These are phyloP conservation scores for Schwanniomyces pseudopolymorphus DNA, from an alignment of 805 yeast species.

Conservation along the genomic window DNA sequence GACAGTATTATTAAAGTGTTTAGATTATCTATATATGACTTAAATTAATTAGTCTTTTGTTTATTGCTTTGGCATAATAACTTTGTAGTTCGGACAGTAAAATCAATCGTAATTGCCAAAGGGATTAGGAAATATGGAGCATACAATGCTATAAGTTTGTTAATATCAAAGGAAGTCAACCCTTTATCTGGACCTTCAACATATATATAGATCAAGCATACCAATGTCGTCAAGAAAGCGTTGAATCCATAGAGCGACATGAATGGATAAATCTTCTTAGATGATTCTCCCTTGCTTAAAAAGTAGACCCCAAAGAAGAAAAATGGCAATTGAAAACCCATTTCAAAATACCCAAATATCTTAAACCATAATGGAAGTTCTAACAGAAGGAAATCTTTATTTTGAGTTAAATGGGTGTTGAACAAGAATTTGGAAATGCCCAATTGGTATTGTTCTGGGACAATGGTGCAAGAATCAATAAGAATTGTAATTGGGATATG, in stretches of 20 bases:
- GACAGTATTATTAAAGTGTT: too few relatives aligned
- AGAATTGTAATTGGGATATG: slow-evolving; percentile 77
- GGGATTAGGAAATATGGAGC: slow-evolving; percentile 75
- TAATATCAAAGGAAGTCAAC: slow-evolving; percentile 33
- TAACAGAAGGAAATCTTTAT: slow-evolving; percentile 69
- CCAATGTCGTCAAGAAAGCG: slow-evolving; percentile 76
- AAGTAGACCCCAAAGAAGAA: slow-evolving; percentile 50
- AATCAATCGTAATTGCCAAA: slow-evolving; percentile 51
- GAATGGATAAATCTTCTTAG: slow-evolving; percentile 24
- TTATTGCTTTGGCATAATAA: slow-evolving; percentile 1
- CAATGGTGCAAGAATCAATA: slow-evolving; percentile 70
- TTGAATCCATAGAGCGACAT: slow-evolving; percentile 73
- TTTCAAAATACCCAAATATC: slow-evolving; percentile 68
- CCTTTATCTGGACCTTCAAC: slow-evolving; percentile 36
- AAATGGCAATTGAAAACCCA: slow-evolving; percentile 76
- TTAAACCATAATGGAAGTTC: slow-evolving; percentile 71
- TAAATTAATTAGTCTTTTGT: slow-evolving; percentile 1
- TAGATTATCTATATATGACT: not conserved
- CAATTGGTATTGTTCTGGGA: slow-evolving; percentile 53
- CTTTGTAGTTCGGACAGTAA: slow-evolving; percentile 15
- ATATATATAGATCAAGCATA: slow-evolving; percentile 60
- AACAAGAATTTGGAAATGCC: slow-evolving; percentile 50
- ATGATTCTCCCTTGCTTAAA: slow-evolving; percentile 11
- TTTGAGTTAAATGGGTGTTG: slow-evolving; percentile 57
- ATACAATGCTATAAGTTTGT: slow-evolving; percentile 53